phyloP scores from a whole-genome alignment of 345 rosid genomes.

The Populus alba region DNA sequence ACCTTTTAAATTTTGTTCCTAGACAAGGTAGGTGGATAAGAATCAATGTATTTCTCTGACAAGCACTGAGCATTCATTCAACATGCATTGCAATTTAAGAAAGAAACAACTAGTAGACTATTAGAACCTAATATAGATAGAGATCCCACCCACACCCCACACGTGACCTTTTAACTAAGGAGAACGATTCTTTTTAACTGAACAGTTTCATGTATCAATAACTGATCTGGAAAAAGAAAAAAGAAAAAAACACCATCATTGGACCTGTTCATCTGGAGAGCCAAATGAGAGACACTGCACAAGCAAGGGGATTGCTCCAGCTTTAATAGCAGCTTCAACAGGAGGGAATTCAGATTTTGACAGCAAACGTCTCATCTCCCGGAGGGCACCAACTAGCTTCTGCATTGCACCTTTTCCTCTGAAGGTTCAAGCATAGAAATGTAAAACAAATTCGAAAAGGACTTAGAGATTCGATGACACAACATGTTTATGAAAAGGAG shows the following conservation, averaged over 20 bases:
- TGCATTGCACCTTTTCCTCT: slow-evolving; percentile 93
- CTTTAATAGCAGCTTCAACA: slow-evolving; percentile 63
- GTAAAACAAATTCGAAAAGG: slow-evolving; percentile 3
- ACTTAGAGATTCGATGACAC: not conserved
- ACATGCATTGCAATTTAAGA: not conserved
- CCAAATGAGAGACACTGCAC: slow-evolving; percentile 93
- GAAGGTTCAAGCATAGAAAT: slow-evolving; percentile 18
- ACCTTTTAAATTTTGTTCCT: not conserved
- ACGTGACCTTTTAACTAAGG: not conserved
- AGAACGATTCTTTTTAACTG: not conserved
- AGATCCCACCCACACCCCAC: not conserved
- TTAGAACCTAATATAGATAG: not conserved
- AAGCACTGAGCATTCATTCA: not conserved
- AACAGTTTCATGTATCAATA: not conserved
- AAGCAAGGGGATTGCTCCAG: slow-evolving; percentile 84
- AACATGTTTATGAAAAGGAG: not conserved
- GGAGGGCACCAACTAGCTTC: slow-evolving; percentile 75
- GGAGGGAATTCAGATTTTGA: slow-evolving; percentile 87
- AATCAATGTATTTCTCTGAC: not conserved
- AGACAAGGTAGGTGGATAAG: not conserved
- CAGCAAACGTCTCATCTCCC: slow-evolving; percentile 77
- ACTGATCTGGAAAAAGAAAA: not conserved
- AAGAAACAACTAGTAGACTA: not conserved
- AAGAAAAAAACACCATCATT: not conserved
- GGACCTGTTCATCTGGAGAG: slow-evolving; percentile 87